Evolutionary conservation across 2,329 filamentous ascomycete species (phyloP).

Genomic region (Trichophyton schoenleinii): DNA sequence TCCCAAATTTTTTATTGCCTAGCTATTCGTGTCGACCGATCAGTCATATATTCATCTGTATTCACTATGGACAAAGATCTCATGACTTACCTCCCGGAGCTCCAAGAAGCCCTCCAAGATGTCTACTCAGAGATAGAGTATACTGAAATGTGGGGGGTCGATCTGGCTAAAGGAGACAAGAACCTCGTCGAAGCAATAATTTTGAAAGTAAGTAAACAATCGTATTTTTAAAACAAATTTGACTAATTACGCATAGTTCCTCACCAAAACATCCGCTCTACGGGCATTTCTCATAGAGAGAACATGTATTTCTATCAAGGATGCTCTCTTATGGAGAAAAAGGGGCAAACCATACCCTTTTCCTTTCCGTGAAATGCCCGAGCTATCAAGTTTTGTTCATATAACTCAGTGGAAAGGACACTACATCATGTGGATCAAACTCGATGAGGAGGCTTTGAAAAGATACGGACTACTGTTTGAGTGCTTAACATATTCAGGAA

Average conservation of each 20-base stretch:
- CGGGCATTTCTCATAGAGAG: not conserved
- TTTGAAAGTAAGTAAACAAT: constrained; percentile 1
- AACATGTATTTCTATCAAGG: not conserved
- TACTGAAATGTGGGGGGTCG: constrained; percentile 6
- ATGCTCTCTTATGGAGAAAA: not conserved
- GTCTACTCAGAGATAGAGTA: not conserved
- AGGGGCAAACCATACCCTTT: not conserved
- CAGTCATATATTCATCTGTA: no score
- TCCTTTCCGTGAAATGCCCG: not conserved
- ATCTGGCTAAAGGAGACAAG: constrained; percentile 2
- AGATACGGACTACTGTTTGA: not conserved
- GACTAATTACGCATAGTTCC: not conserved
- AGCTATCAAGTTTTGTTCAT: not conserved
- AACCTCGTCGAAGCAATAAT: constrained; percentile 2
- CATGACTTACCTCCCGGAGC: not conserved
- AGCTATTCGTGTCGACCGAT: no score
- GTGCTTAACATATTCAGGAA: not conserved
- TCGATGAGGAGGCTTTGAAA: constrained; percentile 3
- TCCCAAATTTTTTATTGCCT: no score
- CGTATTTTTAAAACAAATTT: not conserved
- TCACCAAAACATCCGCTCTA: constrained; percentile 1
- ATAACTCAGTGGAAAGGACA: not conserved
- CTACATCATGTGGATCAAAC: constrained; percentile 6
- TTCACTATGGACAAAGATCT: not conserved
- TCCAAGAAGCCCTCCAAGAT: not conserved